Evolutionary conservation across 345 rosid species (phyloP).

Genomic region (Iberis pinnata): DNA sequence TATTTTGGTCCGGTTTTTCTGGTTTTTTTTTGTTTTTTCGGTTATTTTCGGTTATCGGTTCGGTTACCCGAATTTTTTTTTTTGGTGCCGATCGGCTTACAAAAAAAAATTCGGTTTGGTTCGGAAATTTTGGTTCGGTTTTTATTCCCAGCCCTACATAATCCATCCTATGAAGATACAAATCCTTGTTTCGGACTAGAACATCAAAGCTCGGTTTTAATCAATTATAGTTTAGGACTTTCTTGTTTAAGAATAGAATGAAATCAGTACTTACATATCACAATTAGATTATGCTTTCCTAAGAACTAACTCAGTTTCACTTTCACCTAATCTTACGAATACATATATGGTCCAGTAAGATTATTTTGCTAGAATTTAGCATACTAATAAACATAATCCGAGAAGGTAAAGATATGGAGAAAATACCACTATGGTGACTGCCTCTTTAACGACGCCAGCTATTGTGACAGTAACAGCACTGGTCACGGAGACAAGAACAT

Average conservation of each 20-base stretch:
- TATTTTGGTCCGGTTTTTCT: too few species aligned
- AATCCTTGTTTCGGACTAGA: not conserved
- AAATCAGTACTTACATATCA: not conserved
- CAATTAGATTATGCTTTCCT: slow-evolving; percentile 1
- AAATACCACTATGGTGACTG: slow-evolving; percentile 89
- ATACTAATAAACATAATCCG: slow-evolving; percentile 1
- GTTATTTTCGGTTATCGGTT: too few species aligned
- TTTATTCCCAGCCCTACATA: too few species aligned
- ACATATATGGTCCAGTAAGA: slow-evolving; percentile 1
- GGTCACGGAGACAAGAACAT: slow-evolving; percentile 87
- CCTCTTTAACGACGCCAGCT: slow-evolving; percentile 98
- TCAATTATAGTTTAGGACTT: slow-evolving; percentile 1
- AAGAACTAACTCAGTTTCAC: not conserved
- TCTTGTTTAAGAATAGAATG: not conserved
- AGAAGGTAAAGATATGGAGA: not conserved
- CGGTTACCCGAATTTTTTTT: too few species aligned
- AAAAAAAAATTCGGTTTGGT: too few species aligned
- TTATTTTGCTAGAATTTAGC: not conserved
- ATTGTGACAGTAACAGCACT: slow-evolving; percentile 98
- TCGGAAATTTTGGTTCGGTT: too few species aligned
- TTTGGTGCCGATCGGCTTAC: too few species aligned
- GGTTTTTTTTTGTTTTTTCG: too few species aligned
- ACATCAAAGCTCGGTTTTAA: not conserved
- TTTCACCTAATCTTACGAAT: slow-evolving; percentile 6
- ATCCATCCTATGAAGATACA: not conserved